Percentiles rank a stretch among this genome's conserved stretches.
Evolutionary conservation across 345 rosid genomes (phyloP).

Genomic region (Populus nigra): DNA sequence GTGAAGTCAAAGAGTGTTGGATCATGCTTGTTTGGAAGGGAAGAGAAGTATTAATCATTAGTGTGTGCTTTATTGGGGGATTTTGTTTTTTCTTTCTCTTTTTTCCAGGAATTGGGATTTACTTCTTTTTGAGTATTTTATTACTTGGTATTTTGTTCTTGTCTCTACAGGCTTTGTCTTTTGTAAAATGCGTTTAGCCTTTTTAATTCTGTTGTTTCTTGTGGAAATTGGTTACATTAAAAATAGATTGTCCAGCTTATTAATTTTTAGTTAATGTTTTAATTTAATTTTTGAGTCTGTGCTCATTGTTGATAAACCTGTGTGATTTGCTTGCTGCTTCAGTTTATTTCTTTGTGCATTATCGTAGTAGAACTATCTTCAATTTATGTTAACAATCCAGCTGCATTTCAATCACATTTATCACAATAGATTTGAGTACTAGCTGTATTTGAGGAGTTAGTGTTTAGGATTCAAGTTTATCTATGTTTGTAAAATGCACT

Average conservation of each 20-base stretch:
- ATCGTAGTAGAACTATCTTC: neutral
- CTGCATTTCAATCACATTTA: neutral
- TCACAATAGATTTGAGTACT: neutral
- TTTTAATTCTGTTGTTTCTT: neutral
- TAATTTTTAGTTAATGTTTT: neutral
- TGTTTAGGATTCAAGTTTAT: neutral
- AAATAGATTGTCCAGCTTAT: neutral
- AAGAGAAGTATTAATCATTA: neutral
- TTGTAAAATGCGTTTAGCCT: neutral
- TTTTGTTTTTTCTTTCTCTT: neutral
- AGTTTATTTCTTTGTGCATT: no score
- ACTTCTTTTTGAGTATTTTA: neutral
- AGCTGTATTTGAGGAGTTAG: neutral
- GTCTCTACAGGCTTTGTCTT: neutral
- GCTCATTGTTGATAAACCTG: neutral
- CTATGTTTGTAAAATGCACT: neutral
- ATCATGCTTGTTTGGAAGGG: neutral
- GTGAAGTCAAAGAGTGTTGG: neutral
- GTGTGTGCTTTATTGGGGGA: neutral
- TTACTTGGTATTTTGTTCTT: neutral
- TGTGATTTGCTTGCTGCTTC: neutral
- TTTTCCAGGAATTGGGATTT: neutral
- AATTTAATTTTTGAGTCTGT: neutral
- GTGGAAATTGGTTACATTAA: neutral
- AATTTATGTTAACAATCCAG: neutral